Evolutionary conservation across 23 red algal species (phyloP).

Genomic region (Gracilaria domingensis): DNA sequence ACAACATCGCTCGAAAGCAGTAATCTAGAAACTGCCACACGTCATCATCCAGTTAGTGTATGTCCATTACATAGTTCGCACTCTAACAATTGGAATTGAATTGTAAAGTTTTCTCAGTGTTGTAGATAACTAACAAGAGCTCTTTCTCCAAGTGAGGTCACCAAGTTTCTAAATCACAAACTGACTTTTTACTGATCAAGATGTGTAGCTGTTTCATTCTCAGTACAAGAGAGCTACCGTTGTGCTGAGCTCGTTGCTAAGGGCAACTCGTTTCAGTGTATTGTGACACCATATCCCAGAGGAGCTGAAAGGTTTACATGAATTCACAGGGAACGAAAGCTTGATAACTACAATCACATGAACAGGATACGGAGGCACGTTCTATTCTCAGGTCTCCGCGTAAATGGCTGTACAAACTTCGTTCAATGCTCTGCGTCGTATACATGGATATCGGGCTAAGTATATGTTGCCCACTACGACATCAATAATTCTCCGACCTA

Average conservation of each 20-base stretch:
- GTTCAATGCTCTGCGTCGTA: neutral
- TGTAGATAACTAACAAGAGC: neutral
- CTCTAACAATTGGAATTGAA: neutral
- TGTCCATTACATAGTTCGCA: neutral
- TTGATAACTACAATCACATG: neutral
- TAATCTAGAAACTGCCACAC: neutral
- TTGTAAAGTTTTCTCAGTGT: neutral
- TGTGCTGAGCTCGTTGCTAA: too few species aligned
- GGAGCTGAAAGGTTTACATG: too few species aligned
- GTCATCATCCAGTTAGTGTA: neutral
- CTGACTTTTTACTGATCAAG: neutral
- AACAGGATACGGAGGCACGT: neutral
- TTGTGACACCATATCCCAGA: too few species aligned
- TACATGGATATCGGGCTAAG: constrained; percentile 1
- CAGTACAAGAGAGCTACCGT: neutral
- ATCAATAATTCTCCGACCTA: constrained; percentile 7
- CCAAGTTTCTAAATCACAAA: neutral
- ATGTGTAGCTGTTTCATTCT: neutral
- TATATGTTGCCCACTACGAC: constrained; percentile 3
- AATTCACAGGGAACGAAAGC: neutral
- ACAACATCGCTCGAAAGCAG: neutral
- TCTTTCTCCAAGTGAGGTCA: neutral
- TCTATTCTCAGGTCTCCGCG: neutral
- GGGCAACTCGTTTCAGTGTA: too few species aligned
- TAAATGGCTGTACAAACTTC: neutral